Percentiles rank a stretch among this genome's conserved stretches.
Evolutionary conservation across 1,139 yeast genomes (phyloP).

Genomic region (Barnettozyma hawaiiensis): DNA sequence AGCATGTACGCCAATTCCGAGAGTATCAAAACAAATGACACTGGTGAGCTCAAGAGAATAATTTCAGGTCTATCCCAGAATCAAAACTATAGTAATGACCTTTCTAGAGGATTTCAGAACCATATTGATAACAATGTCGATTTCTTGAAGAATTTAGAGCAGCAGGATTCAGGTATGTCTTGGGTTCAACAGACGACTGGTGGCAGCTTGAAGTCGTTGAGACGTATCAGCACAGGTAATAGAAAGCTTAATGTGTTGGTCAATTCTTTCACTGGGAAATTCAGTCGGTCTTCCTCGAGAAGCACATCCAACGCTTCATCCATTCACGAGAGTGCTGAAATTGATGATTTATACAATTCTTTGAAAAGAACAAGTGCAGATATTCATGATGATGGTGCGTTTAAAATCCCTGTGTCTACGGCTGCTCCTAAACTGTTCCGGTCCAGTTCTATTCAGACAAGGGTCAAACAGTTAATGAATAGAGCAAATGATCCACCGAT

Average conservation of each 20-base stretch:
- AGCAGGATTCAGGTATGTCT: constrained; percentile 32
- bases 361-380: constrained; percentile 22
- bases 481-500: constrained; percentile 42
- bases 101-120: constrained; percentile 26
- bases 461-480: constrained; percentile 57
- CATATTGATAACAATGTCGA: constrained; percentile 44
- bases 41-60: constrained; percentile 23
- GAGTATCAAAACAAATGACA: background rate
- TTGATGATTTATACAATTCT: constrained; percentile 11
- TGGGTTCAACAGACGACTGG: constrained; percentile 89
- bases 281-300: constrained; percentile 24
- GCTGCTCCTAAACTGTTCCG: constrained; percentile 14
- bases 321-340: constrained; percentile 21
- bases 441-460: constrained; percentile 51
- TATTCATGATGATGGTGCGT: constrained; percentile 21
- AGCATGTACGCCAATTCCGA: constrained; percentile 17
- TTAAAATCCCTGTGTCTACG: background rate
- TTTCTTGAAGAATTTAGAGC: constrained; percentile 49
- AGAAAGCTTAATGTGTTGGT: constrained; percentile 19
- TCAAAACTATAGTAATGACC: constrained; percentile 2
- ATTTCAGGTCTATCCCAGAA: constrained; percentile 27
- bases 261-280: constrained; percentile 24
- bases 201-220: constrained; percentile 39
- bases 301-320: constrained; percentile 26
- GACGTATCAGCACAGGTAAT: constrained; percentile 25